phyloP scores from a whole-genome alignment of 257 asterid species.

The Echium plantagineum region DNA sequence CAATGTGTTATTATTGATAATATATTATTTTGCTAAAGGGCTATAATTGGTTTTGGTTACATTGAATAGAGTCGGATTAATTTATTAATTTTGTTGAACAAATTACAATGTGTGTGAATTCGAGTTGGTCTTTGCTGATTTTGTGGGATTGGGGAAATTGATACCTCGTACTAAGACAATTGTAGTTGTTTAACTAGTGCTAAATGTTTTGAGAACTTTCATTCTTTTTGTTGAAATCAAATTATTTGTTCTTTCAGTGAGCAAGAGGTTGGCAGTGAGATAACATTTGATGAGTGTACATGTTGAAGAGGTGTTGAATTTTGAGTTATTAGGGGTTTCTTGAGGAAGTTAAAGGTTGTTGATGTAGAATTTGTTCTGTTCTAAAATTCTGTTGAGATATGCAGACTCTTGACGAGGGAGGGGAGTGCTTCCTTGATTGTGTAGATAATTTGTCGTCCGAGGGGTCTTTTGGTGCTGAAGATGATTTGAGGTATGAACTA shows the following conservation, averaged over 20 bases:
- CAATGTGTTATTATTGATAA: not conserved
- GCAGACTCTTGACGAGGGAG: constrained; percentile 34
- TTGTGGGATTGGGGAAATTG: constrained; percentile 17
- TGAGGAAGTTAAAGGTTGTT: constrained; percentile 13
- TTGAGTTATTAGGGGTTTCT: constrained; percentile 11
- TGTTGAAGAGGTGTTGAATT: constrained; percentile 10
- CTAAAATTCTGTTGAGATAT: constrained; percentile 22
- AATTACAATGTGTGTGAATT: constrained; percentile 11
- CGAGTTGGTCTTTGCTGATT: constrained; percentile 14
- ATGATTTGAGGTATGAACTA: constrained; percentile 27
- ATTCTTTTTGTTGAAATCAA: constrained; percentile 15
- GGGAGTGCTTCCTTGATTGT: constrained; percentile 61
- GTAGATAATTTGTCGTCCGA: constrained; percentile 30
- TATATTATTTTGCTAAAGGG: not conserved
- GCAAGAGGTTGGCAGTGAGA: constrained; percentile 40
- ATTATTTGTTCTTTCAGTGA: constrained; percentile 12
- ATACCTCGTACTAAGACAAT: constrained; percentile 16
- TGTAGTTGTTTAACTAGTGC: not conserved
- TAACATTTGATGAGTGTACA: constrained; percentile 10
- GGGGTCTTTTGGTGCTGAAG: constrained; percentile 14
- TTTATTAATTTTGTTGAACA: constrained; percentile 17
- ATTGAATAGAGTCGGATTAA: constrained; percentile 7
- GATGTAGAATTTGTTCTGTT: constrained; percentile 25
- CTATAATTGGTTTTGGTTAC: constrained; percentile 12
- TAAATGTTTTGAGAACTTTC: constrained; percentile 1